These are phyloP conservation scores for Calocera cornea DNA, from an alignment of 768 basidiomycete species.

Conservation along the genomic window DNA sequence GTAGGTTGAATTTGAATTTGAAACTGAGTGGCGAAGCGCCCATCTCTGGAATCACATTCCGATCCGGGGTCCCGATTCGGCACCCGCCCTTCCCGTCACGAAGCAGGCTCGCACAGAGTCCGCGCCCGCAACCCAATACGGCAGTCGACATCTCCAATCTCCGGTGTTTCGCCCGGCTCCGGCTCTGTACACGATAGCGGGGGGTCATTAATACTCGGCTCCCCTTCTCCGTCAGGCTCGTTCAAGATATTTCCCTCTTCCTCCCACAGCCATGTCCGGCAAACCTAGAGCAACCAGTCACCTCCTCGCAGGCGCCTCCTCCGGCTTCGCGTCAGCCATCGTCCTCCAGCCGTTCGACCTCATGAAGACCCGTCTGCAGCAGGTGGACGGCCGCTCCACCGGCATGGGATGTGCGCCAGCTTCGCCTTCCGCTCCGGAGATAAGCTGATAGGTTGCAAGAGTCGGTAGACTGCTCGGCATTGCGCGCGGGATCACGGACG, in stretches of 20 bases:
- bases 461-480: constrained; percentile 32
- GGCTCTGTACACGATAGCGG: no score
- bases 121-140: no score
- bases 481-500: constrained; percentile 42
- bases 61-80: not conserved
- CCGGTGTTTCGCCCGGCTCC: no score
- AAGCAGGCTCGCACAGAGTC: not conserved
- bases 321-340: constrained; percentile 62
- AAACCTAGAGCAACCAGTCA: not conserved
- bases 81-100: not conserved
- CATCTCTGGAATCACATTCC: not conserved
- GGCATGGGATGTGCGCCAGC: constrained; percentile 25
- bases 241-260: no score
- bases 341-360: constrained; percentile 76
- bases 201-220: no score
- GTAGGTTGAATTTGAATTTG: no score
- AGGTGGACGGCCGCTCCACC: constrained; percentile 37
- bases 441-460: not conserved
- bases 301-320: constrained; percentile 46
- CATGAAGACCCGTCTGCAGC: constrained; percentile 83
- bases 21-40: not conserved
- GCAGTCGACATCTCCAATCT: no score
- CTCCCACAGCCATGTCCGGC: not conserved
- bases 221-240: no score
- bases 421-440: not conserved